Conservation (phyloP, 2,329 filamentous ascomycete species). For the Diaporthe australafricana region DNA sequence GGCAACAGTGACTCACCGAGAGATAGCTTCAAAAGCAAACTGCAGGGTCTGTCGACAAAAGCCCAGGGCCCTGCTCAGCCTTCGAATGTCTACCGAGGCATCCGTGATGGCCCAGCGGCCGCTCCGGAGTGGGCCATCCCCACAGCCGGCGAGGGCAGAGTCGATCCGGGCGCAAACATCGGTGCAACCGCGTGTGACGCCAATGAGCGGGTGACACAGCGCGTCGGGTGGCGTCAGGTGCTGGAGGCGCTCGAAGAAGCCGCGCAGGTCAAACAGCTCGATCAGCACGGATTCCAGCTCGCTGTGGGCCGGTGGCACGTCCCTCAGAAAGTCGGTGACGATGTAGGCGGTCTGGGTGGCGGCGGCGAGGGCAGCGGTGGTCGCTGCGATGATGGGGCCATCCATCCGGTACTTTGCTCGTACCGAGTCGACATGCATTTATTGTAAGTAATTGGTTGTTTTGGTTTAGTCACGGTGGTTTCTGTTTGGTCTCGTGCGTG, state of each 20-base stretch:
- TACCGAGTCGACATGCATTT: conserved; percentile 2
- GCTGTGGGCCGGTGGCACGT: conserved; percentile 33
- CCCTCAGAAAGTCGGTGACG: conserved; percentile 27
- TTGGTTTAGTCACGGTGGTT: too few relatives aligned
- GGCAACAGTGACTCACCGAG: conserved; percentile 28
- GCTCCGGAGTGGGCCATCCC: conserved; percentile 21
- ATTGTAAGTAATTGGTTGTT: background rate
- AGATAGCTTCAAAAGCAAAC: conserved; percentile 27
- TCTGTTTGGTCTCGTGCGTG: background rate
- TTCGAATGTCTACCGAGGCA: conserved; percentile 26
- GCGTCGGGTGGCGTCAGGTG: background rate
- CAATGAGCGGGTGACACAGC: conserved; percentile 10
- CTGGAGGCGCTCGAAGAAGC: conserved; percentile 24
- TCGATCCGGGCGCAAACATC: conserved; percentile 31
- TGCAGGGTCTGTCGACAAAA: conserved; percentile 31
- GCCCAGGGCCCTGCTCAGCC: conserved; percentile 25
- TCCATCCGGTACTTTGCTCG: conserved; percentile 27
- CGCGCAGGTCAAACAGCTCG: conserved; percentile 28
- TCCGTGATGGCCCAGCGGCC: conserved; percentile 33
- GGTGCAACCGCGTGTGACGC: conserved; percentile 31
- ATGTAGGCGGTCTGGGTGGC: conserved; percentile 25
- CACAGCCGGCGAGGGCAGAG: conserved; percentile 29
- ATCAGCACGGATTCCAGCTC: conserved; percentile 32
- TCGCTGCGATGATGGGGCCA: conserved; percentile 32
- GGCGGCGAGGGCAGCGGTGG: conserved; percentile 32